Base-by-base conservation (phyloP, 2,329 filamentous ascomycete genomes). In the Parascedosporium putredinis region DNA sequence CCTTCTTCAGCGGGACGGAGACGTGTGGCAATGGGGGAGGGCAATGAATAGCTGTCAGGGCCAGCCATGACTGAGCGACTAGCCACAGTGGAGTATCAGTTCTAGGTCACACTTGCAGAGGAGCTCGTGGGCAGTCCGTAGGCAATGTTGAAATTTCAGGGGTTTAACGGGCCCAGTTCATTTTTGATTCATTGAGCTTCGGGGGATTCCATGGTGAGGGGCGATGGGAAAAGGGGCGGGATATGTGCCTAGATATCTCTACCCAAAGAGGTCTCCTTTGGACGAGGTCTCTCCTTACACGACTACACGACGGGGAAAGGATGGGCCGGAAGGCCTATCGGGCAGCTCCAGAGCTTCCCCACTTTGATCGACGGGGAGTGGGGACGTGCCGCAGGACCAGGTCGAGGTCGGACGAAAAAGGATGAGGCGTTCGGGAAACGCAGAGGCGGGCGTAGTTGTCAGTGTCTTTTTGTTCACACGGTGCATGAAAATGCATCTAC, bases 261-360 rank as follows among this genome's bases (percentile, higher is more conserved):
- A 38, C 45, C 45, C 33, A 38, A 48, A n/a, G n/a, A n/a, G n/a
- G n/a, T n/a, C n/a, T 45, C 10, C 42, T 23, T 24, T 45, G 24
- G 42, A 24, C 42, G 22, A 40, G 36, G 36, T 20, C 22, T 10
- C 42, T 27, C 29, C 24, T 36, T 24, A 31, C 23, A n/a, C 24
- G 24, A 27, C 5, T 5, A 45, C 14, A 16, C 12, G n/a, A 24
- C 42, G 18, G 42, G n/a, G n/a, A n/a, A n/a, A n/a, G n/a, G n/a
- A n/a, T n/a, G n/a, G n/a, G n/a, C n/a, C n/a, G n/a, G n/a, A n/a
- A n/a, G n/a, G 22, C 47, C 34, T 49, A 43, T 49, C 47, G 47
- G 47, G 36, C 12, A 31, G 23, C 47, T 43, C 23, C 8, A 27
- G 34, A 49, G 47, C 36, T 49, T 49, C 27, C 47, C 47, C 47